Evolutionary conservation across 2,329 filamentous ascomycete genomes (phyloP), one percentile per base, ranked within the genome.

Genomic region (Herpotrichia juniperi): DNA sequence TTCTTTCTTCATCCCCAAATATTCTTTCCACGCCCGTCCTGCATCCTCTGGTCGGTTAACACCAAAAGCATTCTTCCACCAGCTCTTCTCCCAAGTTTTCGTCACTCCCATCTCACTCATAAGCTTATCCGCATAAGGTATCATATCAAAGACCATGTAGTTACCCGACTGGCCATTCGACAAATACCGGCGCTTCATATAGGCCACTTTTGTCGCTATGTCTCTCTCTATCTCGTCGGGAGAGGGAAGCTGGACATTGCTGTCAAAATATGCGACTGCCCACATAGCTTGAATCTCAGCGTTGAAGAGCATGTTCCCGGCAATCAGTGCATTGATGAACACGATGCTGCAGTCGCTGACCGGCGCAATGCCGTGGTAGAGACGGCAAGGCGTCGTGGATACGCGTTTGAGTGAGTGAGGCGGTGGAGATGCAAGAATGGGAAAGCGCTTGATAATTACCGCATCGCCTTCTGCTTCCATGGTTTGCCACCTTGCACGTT

Each of bases 201-300:
- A 58, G 2, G 56, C 56, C 3, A 51, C 26, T 50, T 28, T 40
- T 0, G 7, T n/a, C 17, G 56, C 48, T 10, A 63, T 43, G 14
- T 56, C 44, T 30, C 17, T 30, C 39, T 61, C 50, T 34, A 17
- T 51, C 8, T 56, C 50, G 10, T 19, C 46, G 1, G 35, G 2
- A 4, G 55, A 19, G 1, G 58, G 52, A 2, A 51, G 30, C 17
- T 19, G 26, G 21, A 57, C 42, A 9, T 26, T 32, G 2, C 21
- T 37, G 49, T 52, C 54, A 7, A 51, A 57, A 22, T 59, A 58
- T 0, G 60, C 58, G 1, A 54, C 53, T 1, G 58, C 58, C 60
- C 60, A 63, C 8, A 59, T 53, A 3, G 60, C 56, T 24, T 63
- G 58, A 5, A 45, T 51, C 26, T 63, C 60, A 1, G 58, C 58